phyloP scores from a whole-genome alignment of 768 basidiomycete genomes.

The Lactarius sanguifluus region DNA sequence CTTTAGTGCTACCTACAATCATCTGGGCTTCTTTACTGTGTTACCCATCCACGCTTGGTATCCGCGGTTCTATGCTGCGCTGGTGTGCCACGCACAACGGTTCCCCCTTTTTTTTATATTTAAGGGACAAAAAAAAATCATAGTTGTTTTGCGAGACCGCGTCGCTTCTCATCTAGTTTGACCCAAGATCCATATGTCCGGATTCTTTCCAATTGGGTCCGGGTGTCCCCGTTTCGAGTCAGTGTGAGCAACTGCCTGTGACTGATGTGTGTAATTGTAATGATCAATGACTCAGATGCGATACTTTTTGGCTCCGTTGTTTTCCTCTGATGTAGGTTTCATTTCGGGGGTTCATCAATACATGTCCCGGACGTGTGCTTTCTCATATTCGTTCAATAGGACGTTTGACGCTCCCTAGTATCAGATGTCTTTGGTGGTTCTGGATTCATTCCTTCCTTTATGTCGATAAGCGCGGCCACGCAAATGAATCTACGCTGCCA shows the following conservation, averaged over 20 bases:
- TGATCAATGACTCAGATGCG: neutral
- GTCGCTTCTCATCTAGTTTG: slow-evolving; percentile 8
- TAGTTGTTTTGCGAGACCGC: slow-evolving; percentile 17
- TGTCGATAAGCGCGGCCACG: slow-evolving; percentile 13
- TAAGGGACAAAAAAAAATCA: slow-evolving; percentile 13
- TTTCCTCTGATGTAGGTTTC: slow-evolving; percentile 3
- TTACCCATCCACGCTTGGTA: slow-evolving; percentile 19
- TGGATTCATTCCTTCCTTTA: slow-evolving; percentile 8
- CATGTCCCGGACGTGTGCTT: slow-evolving; percentile 5
- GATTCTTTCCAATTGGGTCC: neutral
- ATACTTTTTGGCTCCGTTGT: slow-evolving; percentile 1
- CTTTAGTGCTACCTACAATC: slow-evolving; percentile 26
- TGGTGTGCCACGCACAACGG: slow-evolving; percentile 20
- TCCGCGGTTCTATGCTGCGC: slow-evolving; percentile 24
- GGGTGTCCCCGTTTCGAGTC: slow-evolving; percentile 22
- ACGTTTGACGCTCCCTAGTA: neutral
- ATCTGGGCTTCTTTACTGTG: slow-evolving; percentile 23
- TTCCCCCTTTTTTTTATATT: neutral
- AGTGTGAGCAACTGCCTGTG: neutral
- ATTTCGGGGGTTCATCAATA: neutral
- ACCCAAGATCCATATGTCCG: neutral
- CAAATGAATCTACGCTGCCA: neutral
- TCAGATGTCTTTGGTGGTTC: slow-evolving; percentile 20
- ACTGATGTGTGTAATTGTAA: neutral
- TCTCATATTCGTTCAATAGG: neutral